Conservation (phyloP, 768 basidiomycete genomes). For the Inosperma sp. region DNA sequence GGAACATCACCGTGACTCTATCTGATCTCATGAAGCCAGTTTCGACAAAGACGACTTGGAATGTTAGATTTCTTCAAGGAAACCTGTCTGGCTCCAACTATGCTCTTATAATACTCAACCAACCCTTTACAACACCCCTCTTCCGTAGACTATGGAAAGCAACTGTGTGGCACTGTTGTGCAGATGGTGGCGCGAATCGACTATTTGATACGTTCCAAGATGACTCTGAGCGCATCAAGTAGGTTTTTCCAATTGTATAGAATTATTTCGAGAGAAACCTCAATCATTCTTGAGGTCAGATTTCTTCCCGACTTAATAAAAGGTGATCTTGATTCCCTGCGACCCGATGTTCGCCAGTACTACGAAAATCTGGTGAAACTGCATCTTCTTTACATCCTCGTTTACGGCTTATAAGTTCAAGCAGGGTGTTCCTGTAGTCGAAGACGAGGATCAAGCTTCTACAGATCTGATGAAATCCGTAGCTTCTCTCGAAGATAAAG, state of each 20-base stretch:
- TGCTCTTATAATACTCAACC: slow-evolving; percentile 86
- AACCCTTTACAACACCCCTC: slow-evolving; percentile 67
- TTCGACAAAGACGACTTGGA: slow-evolving; percentile 31
- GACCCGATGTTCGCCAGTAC: slow-evolving; percentile 64
- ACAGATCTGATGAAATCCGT: slow-evolving; percentile 98
- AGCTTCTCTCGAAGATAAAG: slow-evolving; percentile 51
- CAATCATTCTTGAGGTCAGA: slow-evolving; percentile 32
- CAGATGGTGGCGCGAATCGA: slow-evolving; percentile 87
- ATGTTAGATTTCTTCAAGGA: slow-evolving; percentile 37
- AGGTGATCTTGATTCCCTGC: slow-evolving; percentile 89
- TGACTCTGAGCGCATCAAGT: slow-evolving; percentile 20
- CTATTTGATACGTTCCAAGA: slow-evolving; percentile 53
- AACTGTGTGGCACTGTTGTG: slow-evolving; percentile 58
- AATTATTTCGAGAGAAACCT: not conserved
- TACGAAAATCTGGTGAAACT: slow-evolving; percentile 53
- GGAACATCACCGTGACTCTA: not conserved
- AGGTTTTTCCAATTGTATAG: slow-evolving; percentile 3
- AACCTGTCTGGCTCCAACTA: slow-evolving; percentile 18
- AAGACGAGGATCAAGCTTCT: slow-evolving; percentile 73
- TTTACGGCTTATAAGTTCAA: not conserved
- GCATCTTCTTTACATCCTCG: not conserved
- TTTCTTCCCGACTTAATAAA: slow-evolving; percentile 84
- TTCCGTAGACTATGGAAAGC: slow-evolving; percentile 57
- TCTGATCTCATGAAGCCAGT: not conserved
- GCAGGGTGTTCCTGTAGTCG: slow-evolving; percentile 63